phyloP scores from a whole-genome alignment of 768 basidiomycete genomes.

The Strobilomyces dryophilus region DNA sequence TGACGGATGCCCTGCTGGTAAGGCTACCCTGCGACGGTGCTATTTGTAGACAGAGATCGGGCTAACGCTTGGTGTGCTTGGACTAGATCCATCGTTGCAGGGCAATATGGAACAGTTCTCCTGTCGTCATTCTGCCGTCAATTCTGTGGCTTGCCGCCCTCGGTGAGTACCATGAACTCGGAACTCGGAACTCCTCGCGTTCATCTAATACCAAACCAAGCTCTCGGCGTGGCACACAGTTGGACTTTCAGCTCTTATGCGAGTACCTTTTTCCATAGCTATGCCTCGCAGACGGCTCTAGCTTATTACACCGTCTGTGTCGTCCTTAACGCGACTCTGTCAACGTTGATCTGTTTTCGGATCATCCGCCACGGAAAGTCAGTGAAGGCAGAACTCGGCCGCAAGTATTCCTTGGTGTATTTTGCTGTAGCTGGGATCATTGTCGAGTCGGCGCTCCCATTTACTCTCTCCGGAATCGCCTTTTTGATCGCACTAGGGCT shows the following conservation, averaged over 20 bases:
- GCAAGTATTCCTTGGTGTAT: background rate
- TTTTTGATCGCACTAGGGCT: background rate
- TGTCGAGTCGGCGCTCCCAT: background rate
- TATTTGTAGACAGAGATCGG: background rate
- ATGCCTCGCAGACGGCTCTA: background rate
- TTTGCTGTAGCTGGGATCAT: background rate
- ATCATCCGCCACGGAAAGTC: background rate
- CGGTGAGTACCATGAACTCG: background rate
- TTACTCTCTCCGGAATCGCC: background rate
- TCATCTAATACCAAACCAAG: background rate
- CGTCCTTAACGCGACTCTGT: background rate
- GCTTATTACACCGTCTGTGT: background rate
- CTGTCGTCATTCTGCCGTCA: background rate
- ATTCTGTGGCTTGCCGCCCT: background rate
- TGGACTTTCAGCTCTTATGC: background rate
- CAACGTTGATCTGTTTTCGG: background rate
- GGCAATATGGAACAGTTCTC: background rate
- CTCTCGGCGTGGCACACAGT: background rate
- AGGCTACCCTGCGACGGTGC: background rate
- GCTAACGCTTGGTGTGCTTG: background rate
- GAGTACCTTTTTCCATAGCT: background rate
- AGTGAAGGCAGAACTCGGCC: background rate
- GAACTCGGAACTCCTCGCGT: too few relatives aligned
- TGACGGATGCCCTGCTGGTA: background rate
- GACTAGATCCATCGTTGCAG: background rate